Conservation (phyloP, 2,329 filamentous ascomycete genomes). For the Nigrograna mackinnonii region DNA sequence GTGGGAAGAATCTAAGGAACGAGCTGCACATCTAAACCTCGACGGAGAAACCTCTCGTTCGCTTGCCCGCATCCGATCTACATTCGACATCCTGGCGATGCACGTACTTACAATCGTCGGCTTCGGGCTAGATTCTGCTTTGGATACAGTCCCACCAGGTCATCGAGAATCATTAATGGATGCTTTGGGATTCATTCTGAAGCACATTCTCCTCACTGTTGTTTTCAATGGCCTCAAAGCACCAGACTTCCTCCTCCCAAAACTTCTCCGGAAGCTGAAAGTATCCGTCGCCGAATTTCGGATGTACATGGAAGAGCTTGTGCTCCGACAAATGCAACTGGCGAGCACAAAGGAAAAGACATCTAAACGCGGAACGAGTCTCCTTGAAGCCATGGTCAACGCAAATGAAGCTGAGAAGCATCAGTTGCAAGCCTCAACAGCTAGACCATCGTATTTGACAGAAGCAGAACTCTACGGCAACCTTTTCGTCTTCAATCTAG, state of each 20-base stretch:
- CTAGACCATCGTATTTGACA: constrained; percentile 9
- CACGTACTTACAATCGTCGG: constrained; percentile 15
- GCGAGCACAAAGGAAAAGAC: constrained; percentile 4
- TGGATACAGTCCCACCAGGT: constrained; percentile 7
- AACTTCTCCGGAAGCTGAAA: constrained; percentile 11
- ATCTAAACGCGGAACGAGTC: constrained; percentile 23
- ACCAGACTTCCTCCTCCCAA: constrained; percentile 16
- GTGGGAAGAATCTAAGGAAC: constrained; percentile 15
- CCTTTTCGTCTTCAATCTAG: constrained; percentile 18
- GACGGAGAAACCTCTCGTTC: constrained; percentile 4
- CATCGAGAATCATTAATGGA: constrained; percentile 20
- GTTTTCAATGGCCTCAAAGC: constrained; percentile 16
- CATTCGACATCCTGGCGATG: constrained; percentile 11
- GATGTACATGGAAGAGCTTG: constrained; percentile 20
- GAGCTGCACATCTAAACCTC: constrained; percentile 7
- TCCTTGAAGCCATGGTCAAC: constrained; percentile 16
- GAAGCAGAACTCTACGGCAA: constrained; percentile 20
- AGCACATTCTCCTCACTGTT: constrained; percentile 15
- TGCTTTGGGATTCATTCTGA: constrained; percentile 16
- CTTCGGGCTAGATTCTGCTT: constrained; percentile 15
- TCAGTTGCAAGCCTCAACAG: constrained; percentile 2
- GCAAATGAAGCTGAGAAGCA: constrained; percentile 21
- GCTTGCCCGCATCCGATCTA: neutral
- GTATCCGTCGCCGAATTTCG: constrained; percentile 13
- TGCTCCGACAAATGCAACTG: constrained; percentile 15